Conservation (phyloP, 2,329 filamentous ascomycete genomes). For the Dactylonectria macrodidyma region DNA sequence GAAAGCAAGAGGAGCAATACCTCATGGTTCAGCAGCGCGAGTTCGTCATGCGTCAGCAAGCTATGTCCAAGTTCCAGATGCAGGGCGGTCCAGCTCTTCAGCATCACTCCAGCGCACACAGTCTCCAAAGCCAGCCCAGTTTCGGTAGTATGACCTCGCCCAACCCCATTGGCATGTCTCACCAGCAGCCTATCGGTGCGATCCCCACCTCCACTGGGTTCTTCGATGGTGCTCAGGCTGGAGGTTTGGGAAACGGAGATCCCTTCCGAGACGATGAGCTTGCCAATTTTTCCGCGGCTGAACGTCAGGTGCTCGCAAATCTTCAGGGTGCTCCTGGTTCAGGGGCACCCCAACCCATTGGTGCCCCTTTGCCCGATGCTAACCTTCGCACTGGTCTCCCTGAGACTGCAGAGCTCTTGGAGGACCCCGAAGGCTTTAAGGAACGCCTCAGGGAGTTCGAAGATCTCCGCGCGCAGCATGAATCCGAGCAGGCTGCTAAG, state of each 20-base stretch:
- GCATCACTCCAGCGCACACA: constrained; percentile 95
- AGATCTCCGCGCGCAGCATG: constrained; percentile 80
- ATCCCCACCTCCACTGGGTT: constrained; percentile 77
- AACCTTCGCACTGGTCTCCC: constrained; percentile 65
- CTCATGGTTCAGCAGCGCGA: constrained; percentile 97
- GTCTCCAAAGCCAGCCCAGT: constrained; percentile 96
- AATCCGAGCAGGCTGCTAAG: constrained; percentile 64
- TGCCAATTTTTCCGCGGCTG: constrained; percentile 71
- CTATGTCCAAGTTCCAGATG: constrained; percentile 80
- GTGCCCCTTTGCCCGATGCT: constrained; percentile 50
- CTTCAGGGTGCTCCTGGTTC: constrained; percentile 42
- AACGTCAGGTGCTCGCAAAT: constrained; percentile 68
- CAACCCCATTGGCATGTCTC: constrained; percentile 75
- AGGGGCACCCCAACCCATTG: constrained; percentile 56
- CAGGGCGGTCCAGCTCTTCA: constrained; percentile 71
- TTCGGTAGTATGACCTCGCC: constrained; percentile 96
- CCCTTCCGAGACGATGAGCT: constrained; percentile 81
- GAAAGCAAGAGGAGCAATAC: constrained; percentile 98
- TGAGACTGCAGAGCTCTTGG: constrained; percentile 63
- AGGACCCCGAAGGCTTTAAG: constrained; percentile 72
- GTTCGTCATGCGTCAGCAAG: constrained; percentile 88
- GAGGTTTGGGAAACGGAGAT: constrained; percentile 58
- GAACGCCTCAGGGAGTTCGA: constrained; percentile 90
- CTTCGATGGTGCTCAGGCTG: constrained; percentile 71
- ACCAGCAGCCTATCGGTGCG: constrained; percentile 65